Conservation (phyloP, 2,329 filamentous ascomycete genomes). For the Hypoxylon sp. region DNA sequence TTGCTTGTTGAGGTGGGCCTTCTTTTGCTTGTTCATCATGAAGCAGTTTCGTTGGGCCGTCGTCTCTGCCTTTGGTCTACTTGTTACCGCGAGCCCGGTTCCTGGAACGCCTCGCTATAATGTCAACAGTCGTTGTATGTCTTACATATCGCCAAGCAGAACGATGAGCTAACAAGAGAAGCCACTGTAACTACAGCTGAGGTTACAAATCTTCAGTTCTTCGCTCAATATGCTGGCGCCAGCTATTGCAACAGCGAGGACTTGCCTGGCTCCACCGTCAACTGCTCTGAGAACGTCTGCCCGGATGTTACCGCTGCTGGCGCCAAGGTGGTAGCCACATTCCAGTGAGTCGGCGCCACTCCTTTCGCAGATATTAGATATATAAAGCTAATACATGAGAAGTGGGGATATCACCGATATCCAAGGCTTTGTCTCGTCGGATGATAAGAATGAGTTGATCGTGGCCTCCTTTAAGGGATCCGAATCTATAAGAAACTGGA, state of each 20-base stretch:
- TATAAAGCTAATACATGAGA: conserved; percentile 34
- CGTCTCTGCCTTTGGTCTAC: conserved; percentile 47
- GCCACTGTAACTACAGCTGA: conserved; percentile 51
- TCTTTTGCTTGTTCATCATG: conserved; percentile 44
- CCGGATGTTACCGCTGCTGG: conserved; percentile 59
- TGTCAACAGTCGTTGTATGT: conserved; percentile 55
- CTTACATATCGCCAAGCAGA: not conserved
- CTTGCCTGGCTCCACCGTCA: conserved; percentile 56
- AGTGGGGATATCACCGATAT: conserved; percentile 61
- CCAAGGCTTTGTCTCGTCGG: conserved; percentile 65
- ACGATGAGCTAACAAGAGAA: conserved; percentile 27
- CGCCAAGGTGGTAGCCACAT: conserved; percentile 60
- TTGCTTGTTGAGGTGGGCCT: conserved; percentile 2
- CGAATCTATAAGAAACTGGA: conserved; percentile 70
- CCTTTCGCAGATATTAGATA: not conserved
- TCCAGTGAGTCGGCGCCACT: conserved; percentile 52
- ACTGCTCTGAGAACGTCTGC: conserved; percentile 61
- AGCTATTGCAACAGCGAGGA: conserved; percentile 66
- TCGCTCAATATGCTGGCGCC: conserved; percentile 65
- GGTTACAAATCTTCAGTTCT: conserved; percentile 61
- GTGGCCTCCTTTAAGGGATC: conserved; percentile 73
- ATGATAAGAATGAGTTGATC: conserved; percentile 64
- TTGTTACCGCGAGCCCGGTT: conserved; percentile 45
- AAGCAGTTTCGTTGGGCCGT: conserved; percentile 48
- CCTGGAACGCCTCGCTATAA: conserved; percentile 28